Evolutionary conservation across 441 rosid genomes (phyloP), one percentile per base, ranked within the genome.

Genomic region (Corymbia calophylla): DNA sequence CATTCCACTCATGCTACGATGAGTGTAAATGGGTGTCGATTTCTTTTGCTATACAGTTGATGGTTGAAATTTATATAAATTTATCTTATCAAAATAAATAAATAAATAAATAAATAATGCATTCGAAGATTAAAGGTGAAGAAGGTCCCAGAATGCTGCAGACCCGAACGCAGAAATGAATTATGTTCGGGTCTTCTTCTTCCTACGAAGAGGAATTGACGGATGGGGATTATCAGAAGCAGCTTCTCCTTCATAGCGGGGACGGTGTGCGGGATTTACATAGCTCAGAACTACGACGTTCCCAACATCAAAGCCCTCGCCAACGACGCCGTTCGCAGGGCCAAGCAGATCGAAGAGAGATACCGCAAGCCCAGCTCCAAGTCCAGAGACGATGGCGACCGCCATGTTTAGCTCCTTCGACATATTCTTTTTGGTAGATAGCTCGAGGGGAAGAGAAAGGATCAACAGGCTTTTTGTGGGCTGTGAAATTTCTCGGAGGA

Each of bases 281-380:
- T 97, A 81, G 98, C 99, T 77, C 99, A 97, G 90, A 97, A 95
- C 94, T 97, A 97, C 94, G 80, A 93, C 92, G 98, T 97, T 68
- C 98, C 98, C 19, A 97, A 96, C 94, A 93, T 97, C 93, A 96
- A 91, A 90, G 93, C 93, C 92, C 91, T 97, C 23, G 93, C 91
- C 18, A 86, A 88, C 89, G 91, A 93, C 53, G 94, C 92, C 62
- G 73, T 95, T 87, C 90, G 93, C 87, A 94, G 88, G 92, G 99
- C 96, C 35, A 96, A 94, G 91, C 93, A 93, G 62, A 35, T 92
- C 19, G 98, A 97, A 87, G 96, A 96, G 94, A 94, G 89, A 88
- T 94, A 97, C 88, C 99, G 98, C 88, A 97, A 96, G 70, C 97
- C 97, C 73, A 94, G 94, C 62, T 77, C 51, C 84, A 77, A 17